These are phyloP conservation scores for Aspergillus aculeatus DNA, from an alignment of 2,329 filamentous ascomycete genomes.

Conservation along the genomic window DNA sequence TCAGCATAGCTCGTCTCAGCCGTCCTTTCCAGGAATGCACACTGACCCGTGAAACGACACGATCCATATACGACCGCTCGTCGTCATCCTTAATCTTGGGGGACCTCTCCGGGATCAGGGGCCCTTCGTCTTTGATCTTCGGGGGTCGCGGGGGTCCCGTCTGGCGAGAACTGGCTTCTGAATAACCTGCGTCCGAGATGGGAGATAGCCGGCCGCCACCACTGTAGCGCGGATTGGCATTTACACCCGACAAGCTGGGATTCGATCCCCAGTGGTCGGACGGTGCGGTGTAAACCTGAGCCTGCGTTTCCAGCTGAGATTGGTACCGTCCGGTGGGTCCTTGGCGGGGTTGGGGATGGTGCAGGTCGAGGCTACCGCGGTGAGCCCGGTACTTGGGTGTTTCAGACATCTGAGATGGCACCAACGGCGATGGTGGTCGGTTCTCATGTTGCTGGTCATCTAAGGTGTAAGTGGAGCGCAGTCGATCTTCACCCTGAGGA, in stretches of 20 bases:
- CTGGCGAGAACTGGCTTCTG: constrained; percentile 41
- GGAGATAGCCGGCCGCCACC: constrained; percentile 45
- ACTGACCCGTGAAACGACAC: constrained; percentile 40
- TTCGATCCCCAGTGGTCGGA: constrained; percentile 50
- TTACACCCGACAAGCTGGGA: constrained; percentile 38
- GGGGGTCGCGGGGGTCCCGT: constrained; percentile 51
- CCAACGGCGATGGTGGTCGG: constrained; percentile 59
- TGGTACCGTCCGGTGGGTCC: constrained; percentile 63
- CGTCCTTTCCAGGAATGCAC: constrained; percentile 12
- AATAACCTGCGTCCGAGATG: constrained; percentile 48
- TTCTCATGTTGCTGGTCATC: constrained; percentile 44
- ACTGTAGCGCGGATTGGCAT: constrained; percentile 36
- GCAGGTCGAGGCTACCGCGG: constrained; percentile 61
- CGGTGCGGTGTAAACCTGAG: constrained; percentile 49
- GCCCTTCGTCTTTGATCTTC: constrained; percentile 57
- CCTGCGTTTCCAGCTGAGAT: constrained; percentile 60
- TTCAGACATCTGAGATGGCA: constrained; percentile 57
- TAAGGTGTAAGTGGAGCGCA: constrained; percentile 46
- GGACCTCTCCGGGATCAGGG: constrained; percentile 55
- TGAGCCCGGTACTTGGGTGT: constrained; percentile 66
- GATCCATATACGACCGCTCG: constrained; percentile 40
- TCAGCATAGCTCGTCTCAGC: constrained; percentile 1
- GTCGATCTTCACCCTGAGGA: constrained; percentile 45
- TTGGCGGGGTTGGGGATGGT: constrained; percentile 64
- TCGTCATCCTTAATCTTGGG: constrained; percentile 40